These are phyloP conservation scores for Alternaria angustiovoidea DNA, from an alignment of 2,329 filamentous ascomycete species.

Conservation along the genomic window DNA sequence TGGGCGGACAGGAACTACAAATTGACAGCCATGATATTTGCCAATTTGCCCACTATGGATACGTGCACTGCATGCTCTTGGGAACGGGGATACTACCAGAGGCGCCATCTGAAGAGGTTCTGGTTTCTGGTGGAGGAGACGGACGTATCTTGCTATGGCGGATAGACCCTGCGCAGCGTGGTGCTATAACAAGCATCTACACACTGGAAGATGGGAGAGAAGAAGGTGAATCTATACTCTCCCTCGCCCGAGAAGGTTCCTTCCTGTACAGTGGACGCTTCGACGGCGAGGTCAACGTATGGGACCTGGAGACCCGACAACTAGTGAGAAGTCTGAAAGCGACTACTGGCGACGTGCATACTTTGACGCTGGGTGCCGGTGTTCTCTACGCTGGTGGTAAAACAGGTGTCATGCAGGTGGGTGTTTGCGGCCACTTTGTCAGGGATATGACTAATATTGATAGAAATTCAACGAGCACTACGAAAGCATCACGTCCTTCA, in stretches of 20 bases:
- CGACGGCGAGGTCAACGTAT: slow-evolving; percentile 88
- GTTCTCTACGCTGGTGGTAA: slow-evolving; percentile 88
- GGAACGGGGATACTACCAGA: slow-evolving; percentile 76
- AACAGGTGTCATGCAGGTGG: slow-evolving; percentile 82
- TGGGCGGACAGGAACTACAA: slow-evolving; percentile 74
- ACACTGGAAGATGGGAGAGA: slow-evolving; percentile 66
- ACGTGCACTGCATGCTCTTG: slow-evolving; percentile 95
- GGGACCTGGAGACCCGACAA: slow-evolving; percentile 95
- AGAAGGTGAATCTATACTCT: slow-evolving; percentile 71
- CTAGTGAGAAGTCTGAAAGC: slow-evolving; percentile 85
- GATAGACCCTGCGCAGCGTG: slow-evolving; percentile 66
- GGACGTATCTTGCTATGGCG: slow-evolving; percentile 96
- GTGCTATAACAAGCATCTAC: slow-evolving; percentile 75
- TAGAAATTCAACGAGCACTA: slow-evolving; percentile 83
- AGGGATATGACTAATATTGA: slow-evolving; percentile 25
- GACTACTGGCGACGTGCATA: slow-evolving; percentile 82
- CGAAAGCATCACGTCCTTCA: slow-evolving; percentile 78
- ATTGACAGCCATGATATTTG: slow-evolving; percentile 81
- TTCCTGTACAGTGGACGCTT: slow-evolving; percentile 92
- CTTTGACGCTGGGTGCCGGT: slow-evolving; percentile 84
- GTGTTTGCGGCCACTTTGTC: neutral
- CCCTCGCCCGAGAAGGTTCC: slow-evolving; percentile 84
- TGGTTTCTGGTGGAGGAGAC: slow-evolving; percentile 92
- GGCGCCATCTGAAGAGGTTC: slow-evolving; percentile 74
- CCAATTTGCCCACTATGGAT: slow-evolving; percentile 93